These are phyloP conservation scores for Viola pubescens DNA, from an alignment of 441 rosid genomes.

Conservation along the genomic window DNA sequence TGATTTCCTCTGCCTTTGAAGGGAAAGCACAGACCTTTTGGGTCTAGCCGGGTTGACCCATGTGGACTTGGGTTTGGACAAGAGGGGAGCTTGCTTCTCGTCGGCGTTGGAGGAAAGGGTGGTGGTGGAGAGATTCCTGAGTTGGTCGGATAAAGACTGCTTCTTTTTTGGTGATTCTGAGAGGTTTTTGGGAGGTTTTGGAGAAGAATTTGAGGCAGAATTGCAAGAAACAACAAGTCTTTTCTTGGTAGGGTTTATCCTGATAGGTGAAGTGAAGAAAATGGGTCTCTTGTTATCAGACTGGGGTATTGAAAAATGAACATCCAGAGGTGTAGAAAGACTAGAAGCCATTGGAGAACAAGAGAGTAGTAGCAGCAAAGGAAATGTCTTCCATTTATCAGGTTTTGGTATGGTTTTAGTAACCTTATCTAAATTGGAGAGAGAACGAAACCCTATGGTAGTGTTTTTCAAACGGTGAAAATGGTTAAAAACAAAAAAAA, in stretches of 20 bases:
- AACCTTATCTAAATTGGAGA: constrained; percentile 31
- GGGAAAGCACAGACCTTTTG: constrained; percentile 75
- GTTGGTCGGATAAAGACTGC: constrained; percentile 80
- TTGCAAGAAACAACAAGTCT: constrained; percentile 42
- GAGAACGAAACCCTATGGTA: neutral
- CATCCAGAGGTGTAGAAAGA: constrained; percentile 55
- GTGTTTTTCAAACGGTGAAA: neutral
- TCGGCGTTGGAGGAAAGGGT: constrained; percentile 37
- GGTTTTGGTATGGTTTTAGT: neutral
- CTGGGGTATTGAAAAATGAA: constrained; percentile 31
- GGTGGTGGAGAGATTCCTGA: constrained; percentile 62
- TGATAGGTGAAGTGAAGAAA: constrained; percentile 28
- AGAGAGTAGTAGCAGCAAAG: neutral
- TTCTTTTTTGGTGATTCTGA: constrained; percentile 30
- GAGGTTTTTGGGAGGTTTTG: constrained; percentile 31
- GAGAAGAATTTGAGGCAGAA: constrained; percentile 18
- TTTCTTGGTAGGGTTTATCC: constrained; percentile 25
- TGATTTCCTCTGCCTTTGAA: constrained; percentile 69
- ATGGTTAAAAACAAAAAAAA: neutral
- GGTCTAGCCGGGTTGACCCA: constrained; percentile 89
- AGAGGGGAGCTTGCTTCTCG: constrained; percentile 29
- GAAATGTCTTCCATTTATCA: constrained; percentile 2
- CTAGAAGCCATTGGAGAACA: constrained; percentile 47
- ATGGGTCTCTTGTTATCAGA: constrained; percentile 33
- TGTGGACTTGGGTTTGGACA: constrained; percentile 72